Evolutionary conservation across 345 rosid genomes (phyloP), one percentile per base, ranked within the genome.

Genomic region (Bruguiera gymnorhiza): DNA sequence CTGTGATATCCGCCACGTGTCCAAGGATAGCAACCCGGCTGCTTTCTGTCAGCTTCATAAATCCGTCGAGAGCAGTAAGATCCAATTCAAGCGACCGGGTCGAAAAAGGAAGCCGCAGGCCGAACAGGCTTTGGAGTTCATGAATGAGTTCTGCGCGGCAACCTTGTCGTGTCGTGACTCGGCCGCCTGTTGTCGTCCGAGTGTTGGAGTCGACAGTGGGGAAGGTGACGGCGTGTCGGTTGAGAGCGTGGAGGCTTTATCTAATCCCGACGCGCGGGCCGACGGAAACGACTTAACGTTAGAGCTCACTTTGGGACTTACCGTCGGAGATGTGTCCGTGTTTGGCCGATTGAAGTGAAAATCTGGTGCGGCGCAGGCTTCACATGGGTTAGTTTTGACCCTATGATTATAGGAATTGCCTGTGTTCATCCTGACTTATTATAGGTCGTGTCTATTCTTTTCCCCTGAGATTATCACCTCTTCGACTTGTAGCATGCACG

Each of bases 1-100:
- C 20, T 39, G 60, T 30, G 82, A 81, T 39, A 70, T 77, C 23
- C 87, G 83, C 36, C 87, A 84, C 75, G 75, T 79, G 50, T 58
- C 80, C 6, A 84, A 73, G 39, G 51, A 69, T 0, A 68, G 62
- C 34, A 46, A 10, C 67, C 21, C 63, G 1, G 55, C 62, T 39
- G 73, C 27, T 3, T 15, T 66, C 32, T 73, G 60, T 64, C 69
- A 20, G 68, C 79, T 70, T 30, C 76, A 29, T 24, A 76, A 76
- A 30, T 69, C 72, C 72, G 13, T 8, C 50, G 69, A 58, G 79
- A 27, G 72, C 6, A 63, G 19, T 13, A 13, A 59, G 69, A 54
- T 65, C 64, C 70, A 48, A 52, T 79, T 77, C 73, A 79, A 77
- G 80, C 63, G 67, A 23, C 62, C 75, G 60, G 62, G 69, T 32